Evolutionary conservation across 2,329 filamentous ascomycete species (phyloP).

Genomic region (Hymenoscyphus infarciens): DNA sequence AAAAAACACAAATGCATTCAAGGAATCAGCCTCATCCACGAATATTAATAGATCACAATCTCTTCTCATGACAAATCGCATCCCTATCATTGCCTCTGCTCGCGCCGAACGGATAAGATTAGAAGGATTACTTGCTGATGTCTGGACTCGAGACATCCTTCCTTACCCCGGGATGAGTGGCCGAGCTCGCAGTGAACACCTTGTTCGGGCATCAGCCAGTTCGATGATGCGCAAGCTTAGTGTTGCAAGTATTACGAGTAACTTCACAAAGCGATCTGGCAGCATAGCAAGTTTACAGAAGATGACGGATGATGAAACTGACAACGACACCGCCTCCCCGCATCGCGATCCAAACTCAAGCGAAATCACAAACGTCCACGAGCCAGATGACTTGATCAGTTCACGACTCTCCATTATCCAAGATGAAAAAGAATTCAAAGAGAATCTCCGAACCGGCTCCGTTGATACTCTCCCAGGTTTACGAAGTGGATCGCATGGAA

Average conservation of each 20-base stretch:
- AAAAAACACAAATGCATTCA: conserved; percentile 74
- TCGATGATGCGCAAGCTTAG: conserved; percentile 87
- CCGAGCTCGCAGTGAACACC: conserved; percentile 62
- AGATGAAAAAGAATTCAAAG: conserved; percentile 27
- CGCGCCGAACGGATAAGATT: conserved; percentile 73
- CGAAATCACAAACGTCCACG: conserved; percentile 15
- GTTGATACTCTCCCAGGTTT: conserved; percentile 21
- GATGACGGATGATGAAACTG: conserved; percentile 25
- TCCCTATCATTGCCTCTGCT: conserved; percentile 69
- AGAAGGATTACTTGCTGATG: conserved; percentile 68
- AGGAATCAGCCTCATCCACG: conserved; percentile 47
- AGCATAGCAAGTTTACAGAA: conserved; percentile 33
- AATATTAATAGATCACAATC: conserved; percentile 76
- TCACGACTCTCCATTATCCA: conserved; percentile 30
- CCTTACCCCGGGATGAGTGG: conserved; percentile 79
- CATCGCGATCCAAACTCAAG: conserved; percentile 19
- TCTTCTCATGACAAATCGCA: conserved; percentile 63
- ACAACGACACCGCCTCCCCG: conserved; percentile 14
- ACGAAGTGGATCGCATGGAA: conserved; percentile 17
- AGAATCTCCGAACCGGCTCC: conserved; percentile 24
- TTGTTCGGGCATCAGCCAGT: conserved; percentile 75
- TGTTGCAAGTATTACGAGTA: conserved; percentile 72
- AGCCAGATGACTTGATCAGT: conserved; percentile 21
- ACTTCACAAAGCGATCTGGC: conserved; percentile 67
- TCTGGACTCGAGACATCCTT: conserved; percentile 78